Base-by-base conservation (phyloP, 345 rosid genomes). In the Jatropha curcas region DNA sequence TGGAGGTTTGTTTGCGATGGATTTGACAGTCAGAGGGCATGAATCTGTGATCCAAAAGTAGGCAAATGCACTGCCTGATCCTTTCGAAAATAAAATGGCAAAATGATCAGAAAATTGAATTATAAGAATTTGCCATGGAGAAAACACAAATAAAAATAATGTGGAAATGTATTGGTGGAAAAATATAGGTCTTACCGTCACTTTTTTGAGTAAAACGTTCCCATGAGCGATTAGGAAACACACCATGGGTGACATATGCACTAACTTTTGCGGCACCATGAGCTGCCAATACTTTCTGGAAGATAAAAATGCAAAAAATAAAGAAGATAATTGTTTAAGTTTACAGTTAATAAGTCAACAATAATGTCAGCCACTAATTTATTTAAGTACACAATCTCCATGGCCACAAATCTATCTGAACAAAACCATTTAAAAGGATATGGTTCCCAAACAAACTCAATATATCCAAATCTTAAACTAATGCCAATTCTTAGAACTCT, bases 31-130 rank as follows among this genome's bases (percentile, higher is more conserved):
- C 19, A 43, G 81, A 1, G 99, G 97, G 77, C 99, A 96, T 43
- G 98, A 96, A 76, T 96, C 97, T 2, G 99, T 93, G 74, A 93
- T 96, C 99, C 98, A 93, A 71, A 96, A 96, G 86, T 87, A 83
- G 53, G 88, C 72, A 76, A 96, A 93, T 43, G 90, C 97, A 61
- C 81, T 86, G 74, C 74, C 89, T 1, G 74, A 25, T 63, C 87
- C 94, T 76, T 58, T 77, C 14, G 61, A 39, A 58, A 77, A 71
- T 19, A 76, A 57, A 7, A 48, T 19, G 14, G 45, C 50, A 62
- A 51, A 67, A 69, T 66, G 65, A 72, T 43, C 70, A 43, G 4
- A 50, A 3, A 46, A 52, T 4, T 65, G 34, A 3, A 76, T 24
- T 67, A 13, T 34, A 51, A 13, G 50, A 71, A 43, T 20, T 33